Base-by-base conservation (phyloP, 148 eudicot species). In the Salicornia ramosissima region DNA sequence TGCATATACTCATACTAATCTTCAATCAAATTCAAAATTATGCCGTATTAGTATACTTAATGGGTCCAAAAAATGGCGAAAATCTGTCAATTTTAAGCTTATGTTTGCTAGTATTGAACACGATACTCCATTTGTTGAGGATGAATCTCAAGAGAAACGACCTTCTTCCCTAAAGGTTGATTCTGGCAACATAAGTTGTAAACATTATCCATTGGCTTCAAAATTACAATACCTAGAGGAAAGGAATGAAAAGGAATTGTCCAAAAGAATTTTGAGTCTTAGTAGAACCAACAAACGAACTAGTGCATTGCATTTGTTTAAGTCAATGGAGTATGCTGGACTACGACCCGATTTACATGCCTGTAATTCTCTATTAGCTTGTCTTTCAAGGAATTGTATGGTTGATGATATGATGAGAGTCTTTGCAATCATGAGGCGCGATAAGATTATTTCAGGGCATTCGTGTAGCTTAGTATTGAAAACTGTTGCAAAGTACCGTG, bases 361-460 rank as follows among this genome's bases (percentile, higher is more conserved):
- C 2, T 84, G 85, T 68, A 89, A 89, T 82, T 81, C 91, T 45
- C 74, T 89, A 42, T 79, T 88, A 55, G 79, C 88, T n/a, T 83
- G 86, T 64, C 84, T 89, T 46, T 68, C 74, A 40, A 83, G 95
- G 78, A 86, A 79, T 47, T 43, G 39, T 68, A 79, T 69, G 79
- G 29, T 86, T 21, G 87, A 81, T 36, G 86, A 81, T 70, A 77
- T 89, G 52, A 61, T 86, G 52, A 73, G 22, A 65, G 78, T 86
- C 53, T 86, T 89, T 56, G 79, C 80, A 39, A 74, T 58, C 42
- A 85, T 89, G 91, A 89, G 73, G 66, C 75, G 36, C 4, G 80
- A 59, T 18, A 74, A 78, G 34, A 73, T 78, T 43, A 33, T 65
- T 18, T 84, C 89, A 10, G 89, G 86, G 29, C 95, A 89, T 74